These are phyloP conservation scores for Vaccinium vitisidaea DNA, from an alignment of 148 eudicot species.

Conservation along the genomic window DNA sequence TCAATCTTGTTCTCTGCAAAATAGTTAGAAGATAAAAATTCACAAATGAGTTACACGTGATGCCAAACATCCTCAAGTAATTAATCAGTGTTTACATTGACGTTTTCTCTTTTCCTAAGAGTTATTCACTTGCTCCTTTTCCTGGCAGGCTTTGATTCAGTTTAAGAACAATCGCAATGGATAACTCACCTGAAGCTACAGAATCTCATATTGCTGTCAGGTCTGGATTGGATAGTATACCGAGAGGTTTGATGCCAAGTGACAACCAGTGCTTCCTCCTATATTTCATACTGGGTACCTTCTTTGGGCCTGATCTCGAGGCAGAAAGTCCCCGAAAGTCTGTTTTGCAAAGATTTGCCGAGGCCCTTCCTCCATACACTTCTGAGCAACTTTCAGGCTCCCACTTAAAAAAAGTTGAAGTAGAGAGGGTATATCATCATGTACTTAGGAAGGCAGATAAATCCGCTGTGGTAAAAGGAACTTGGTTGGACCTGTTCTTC, in stretches of 20 bases:
- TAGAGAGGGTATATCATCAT: constrained; percentile 65
- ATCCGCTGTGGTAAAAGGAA: constrained; percentile 46
- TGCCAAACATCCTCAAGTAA: background rate
- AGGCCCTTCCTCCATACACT: constrained; percentile 57
- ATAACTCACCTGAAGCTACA: constrained; percentile 14
- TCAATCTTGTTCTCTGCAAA: background rate
- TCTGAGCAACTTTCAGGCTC: constrained; percentile 53
- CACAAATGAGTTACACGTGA: constrained; percentile 14
- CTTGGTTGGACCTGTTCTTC: constrained; percentile 49
- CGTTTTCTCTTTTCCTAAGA: background rate
- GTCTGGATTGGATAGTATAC: constrained; percentile 15
- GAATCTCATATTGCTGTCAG: constrained; percentile 12
- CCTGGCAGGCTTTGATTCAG: constrained; percentile 10
- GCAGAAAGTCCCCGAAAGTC: constrained; percentile 51
- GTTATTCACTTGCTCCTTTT: background rate
- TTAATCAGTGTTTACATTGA: background rate
- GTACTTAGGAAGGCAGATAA: constrained; percentile 64
- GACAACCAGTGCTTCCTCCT: constrained; percentile 71
- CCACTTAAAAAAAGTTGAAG: constrained; percentile 45
- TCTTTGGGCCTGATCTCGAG: constrained; percentile 71
- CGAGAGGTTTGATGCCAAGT: constrained; percentile 27
- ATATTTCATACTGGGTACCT: constrained; percentile 70
- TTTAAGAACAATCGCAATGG: constrained; percentile 17
- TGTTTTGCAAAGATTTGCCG: constrained; percentile 55
- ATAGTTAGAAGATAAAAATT: background rate